Evolutionary conservation across 2,329 filamentous ascomycete genomes (phyloP).

Genomic region (Aspergillus uvarum): DNA sequence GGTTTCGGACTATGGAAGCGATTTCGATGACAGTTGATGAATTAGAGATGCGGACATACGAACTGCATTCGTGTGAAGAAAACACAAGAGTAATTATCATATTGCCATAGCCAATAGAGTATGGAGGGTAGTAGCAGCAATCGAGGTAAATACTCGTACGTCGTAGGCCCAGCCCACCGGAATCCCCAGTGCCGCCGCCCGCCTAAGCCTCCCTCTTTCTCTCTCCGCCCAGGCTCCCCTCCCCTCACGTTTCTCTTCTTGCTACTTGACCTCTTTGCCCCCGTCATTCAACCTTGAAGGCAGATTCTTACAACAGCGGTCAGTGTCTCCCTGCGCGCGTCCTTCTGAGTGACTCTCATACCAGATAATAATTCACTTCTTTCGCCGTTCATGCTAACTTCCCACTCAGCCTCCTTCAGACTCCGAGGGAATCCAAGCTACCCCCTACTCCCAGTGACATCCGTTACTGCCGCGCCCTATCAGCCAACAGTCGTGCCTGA

Average conservation of each 20-base stretch:
- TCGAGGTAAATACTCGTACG: no score
- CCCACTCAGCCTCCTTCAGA: neutral
- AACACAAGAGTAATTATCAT: no score
- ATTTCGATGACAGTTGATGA: no score
- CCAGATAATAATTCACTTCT: neutral
- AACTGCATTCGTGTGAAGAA: no score
- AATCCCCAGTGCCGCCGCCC: slow-evolving; percentile 3
- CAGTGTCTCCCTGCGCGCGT: neutral
- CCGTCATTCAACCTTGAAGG: neutral
- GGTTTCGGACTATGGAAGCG: no score
- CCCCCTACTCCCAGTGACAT: slow-evolving; percentile 3
- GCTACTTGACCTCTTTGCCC: slow-evolving; percentile 12
- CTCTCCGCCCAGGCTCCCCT: slow-evolving; percentile 1
- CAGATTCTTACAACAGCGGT: neutral
- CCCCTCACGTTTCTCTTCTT: neutral
- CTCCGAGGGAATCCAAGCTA: neutral
- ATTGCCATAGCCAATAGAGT: no score
- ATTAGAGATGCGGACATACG: no score
- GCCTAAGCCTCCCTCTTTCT: slow-evolving; percentile 6
- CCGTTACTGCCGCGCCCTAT: slow-evolving; percentile 13
- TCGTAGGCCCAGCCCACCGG: neutral
- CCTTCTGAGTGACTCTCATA: neutral
- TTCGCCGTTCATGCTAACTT: neutral
- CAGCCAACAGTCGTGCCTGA: slow-evolving; percentile 16
- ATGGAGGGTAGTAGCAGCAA: no score